phyloP scores from a whole-genome alignment of 1,284 basidiomycete species.

The Ustilago cynodontis region DNA sequence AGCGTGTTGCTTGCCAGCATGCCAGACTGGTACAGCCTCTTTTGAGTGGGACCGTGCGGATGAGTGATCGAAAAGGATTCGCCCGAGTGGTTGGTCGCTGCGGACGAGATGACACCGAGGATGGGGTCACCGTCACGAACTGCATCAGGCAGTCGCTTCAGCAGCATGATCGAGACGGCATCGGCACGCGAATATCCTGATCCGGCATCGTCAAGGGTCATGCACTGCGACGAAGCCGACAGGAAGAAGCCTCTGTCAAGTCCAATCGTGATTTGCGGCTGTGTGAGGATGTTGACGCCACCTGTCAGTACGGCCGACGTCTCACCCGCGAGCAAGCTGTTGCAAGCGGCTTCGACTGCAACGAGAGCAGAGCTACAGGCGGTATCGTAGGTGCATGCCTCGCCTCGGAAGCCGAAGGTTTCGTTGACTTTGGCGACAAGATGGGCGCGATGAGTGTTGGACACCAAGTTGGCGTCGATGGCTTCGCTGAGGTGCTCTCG shows the following conservation, averaged over 20 bases:
- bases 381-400: slow-evolving; percentile 51
- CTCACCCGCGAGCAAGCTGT: slow-evolving; percentile 30
- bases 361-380: slow-evolving; percentile 55
- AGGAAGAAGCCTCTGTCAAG: slow-evolving; percentile 58
- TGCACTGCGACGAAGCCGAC: slow-evolving; percentile 51
- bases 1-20: slow-evolving; percentile 41
- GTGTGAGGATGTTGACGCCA: slow-evolving; percentile 54
- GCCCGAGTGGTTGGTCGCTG: slow-evolving; percentile 54
- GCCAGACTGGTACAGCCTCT: slow-evolving; percentile 37
- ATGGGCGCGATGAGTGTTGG: slow-evolving; percentile 45
- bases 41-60: slow-evolving; percentile 50
- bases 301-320: slow-evolving; percentile 41
- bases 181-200: slow-evolving; percentile 54
- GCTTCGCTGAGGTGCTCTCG: slow-evolving; percentile 49
- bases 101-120: slow-evolving; percentile 44
- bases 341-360: slow-evolving; percentile 53
- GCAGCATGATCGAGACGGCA: slow-evolving; percentile 47
- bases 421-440: slow-evolving; percentile 40
- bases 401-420: slow-evolving; percentile 46
- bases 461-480: slow-evolving; percentile 35
- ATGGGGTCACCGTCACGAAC: slow-evolving; percentile 49
- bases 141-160: slow-evolving; percentile 51
- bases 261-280: slow-evolving; percentile 57
- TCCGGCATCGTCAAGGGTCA: slow-evolving; percentile 51
- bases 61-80: slow-evolving; percentile 57